phyloP scores from a whole-genome alignment of 2,329 filamentous ascomycete species.

The Penicillium sp. region DNA sequence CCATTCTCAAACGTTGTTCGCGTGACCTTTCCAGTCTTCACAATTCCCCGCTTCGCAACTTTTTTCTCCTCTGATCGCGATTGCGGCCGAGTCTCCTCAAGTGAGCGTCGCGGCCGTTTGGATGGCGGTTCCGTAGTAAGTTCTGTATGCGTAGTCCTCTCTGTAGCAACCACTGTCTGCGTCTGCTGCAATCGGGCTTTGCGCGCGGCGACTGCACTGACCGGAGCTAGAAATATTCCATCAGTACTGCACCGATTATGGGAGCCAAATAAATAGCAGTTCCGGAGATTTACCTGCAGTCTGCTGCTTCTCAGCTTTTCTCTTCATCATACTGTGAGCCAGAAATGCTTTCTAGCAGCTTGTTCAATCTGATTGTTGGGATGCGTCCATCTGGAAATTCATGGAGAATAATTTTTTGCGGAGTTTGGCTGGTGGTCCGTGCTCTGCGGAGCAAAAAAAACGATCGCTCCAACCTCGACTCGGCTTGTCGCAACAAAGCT shows the following conservation, averaged over 20 bases:
- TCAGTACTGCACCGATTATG: background rate
- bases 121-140: conserved; percentile 37
- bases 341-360: background rate
- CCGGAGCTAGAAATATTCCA: conserved; percentile 33
- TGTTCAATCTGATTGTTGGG: background rate
- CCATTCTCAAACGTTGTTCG: conserved; percentile 17
- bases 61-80: conserved; percentile 24
- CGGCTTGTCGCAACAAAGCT: conserved; percentile 11
- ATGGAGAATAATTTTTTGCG: conserved; percentile 21
- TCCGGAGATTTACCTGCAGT: conserved; percentile 32
- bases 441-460: conserved; percentile 48
- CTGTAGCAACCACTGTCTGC: conserved; percentile 27
- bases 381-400: conserved; percentile 7
- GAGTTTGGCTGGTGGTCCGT: conserved; percentile 43
- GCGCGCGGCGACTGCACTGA: conserved; percentile 50
- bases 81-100: conserved; percentile 25
- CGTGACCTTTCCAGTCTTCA: conserved; percentile 20
- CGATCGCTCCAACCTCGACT: conserved; percentile 25
- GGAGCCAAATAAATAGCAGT: background rate
- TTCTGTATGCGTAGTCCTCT: conserved; percentile 26
- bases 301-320: conserved; percentile 46
- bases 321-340: conserved; percentile 34
- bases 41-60: conserved; percentile 26
- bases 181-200: conserved; percentile 45
- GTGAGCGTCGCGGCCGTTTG: conserved; percentile 39